These are phyloP conservation scores for Leccinum subgranulosum DNA, from an alignment of 768 basidiomycete genomes.

Conservation along the genomic window DNA sequence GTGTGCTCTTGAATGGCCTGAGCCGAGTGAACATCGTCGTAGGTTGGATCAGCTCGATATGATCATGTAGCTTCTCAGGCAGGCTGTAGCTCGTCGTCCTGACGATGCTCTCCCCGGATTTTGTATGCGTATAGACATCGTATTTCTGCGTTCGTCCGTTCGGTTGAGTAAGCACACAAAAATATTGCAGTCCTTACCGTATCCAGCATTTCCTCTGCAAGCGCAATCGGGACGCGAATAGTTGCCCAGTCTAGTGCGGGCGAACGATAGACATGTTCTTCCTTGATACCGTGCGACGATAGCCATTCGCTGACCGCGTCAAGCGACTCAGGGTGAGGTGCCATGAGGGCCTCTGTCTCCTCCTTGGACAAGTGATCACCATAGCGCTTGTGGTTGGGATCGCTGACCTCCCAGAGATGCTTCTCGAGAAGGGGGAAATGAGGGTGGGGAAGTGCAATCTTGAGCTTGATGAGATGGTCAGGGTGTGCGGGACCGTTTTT, in stretches of 20 bases:
- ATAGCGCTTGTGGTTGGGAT: slow-evolving; percentile 53
- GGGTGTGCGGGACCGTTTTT: slow-evolving; percentile 41
- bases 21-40: slow-evolving; percentile 63
- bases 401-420: slow-evolving; percentile 55
- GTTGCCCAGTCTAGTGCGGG: slow-evolving; percentile 70
- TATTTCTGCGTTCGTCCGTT: slow-evolving; percentile 45
- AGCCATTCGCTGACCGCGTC: slow-evolving; percentile 62
- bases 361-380: slow-evolving; percentile 59
- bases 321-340: slow-evolving; percentile 53
- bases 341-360: slow-evolving; percentile 59
- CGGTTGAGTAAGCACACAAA: not conserved
- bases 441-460: slow-evolving; percentile 54
- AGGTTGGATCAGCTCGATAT: slow-evolving; percentile 68
- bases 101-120: slow-evolving; percentile 51
- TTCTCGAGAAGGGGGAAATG: slow-evolving; percentile 49
- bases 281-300: slow-evolving; percentile 47
- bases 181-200: slow-evolving; percentile 42
- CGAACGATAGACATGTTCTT: slow-evolving; percentile 48
- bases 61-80: slow-evolving; percentile 53
- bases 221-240: slow-evolving; percentile 50
- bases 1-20: slow-evolving; percentile 40
- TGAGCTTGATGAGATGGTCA: slow-evolving; percentile 49
- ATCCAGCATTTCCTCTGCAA: slow-evolving; percentile 69
- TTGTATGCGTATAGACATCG: slow-evolving; percentile 54
- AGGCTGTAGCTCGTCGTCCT: slow-evolving; percentile 71